These are phyloP conservation scores for Casuarina cunninghamiana DNA, from an alignment of 306 rosid species.

Conservation along the genomic window DNA sequence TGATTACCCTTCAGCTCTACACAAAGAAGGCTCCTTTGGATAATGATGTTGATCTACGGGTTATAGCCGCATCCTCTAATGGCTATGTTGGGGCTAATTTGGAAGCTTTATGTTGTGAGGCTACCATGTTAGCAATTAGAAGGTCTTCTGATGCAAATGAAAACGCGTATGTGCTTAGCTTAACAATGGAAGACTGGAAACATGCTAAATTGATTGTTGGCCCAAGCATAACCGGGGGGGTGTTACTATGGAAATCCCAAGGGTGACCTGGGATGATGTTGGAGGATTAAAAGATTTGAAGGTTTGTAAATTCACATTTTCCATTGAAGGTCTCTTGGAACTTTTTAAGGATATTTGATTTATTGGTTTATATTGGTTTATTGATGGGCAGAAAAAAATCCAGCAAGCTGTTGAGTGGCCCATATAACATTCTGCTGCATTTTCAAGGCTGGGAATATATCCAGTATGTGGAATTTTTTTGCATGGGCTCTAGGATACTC, in stretches of 20 bases:
- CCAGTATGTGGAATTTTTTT: slow-evolving; percentile 90
- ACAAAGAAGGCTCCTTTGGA: slow-evolving; percentile 69
- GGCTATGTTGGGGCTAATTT: slow-evolving; percentile 96
- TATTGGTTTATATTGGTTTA: not conserved
- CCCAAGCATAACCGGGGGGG: slow-evolving; percentile 94
- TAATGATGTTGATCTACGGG: slow-evolving; percentile 51
- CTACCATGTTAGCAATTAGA: slow-evolving; percentile 52
- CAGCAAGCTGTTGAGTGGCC: slow-evolving; percentile 96
- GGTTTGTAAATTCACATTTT: slow-evolving; percentile 51
- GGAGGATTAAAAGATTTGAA: slow-evolving; percentile 85
- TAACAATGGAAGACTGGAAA: slow-evolving; percentile 77
- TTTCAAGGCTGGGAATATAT: slow-evolving; percentile 79
- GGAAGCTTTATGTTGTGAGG: slow-evolving; percentile 81
- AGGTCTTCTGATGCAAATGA: slow-evolving; percentile 51
- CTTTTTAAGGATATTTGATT: slow-evolving; percentile 3
- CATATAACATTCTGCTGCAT: slow-evolving; percentile 62
- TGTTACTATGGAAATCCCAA: slow-evolving; percentile 80
- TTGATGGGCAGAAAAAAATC: slow-evolving; percentile 68
- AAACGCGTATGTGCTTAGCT: slow-evolving; percentile 34
- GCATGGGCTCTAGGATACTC: slow-evolving; percentile 96
- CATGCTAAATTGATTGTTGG: slow-evolving; percentile 64
- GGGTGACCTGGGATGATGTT: slow-evolving; percentile 87
- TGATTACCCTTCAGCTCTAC: slow-evolving; percentile 60
- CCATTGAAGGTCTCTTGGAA: slow-evolving; percentile 16
- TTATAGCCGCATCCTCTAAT: slow-evolving; percentile 80